Evolutionary conservation across 345 rosid genomes (phyloP).

Genomic region (Gossypium thurberi): DNA sequence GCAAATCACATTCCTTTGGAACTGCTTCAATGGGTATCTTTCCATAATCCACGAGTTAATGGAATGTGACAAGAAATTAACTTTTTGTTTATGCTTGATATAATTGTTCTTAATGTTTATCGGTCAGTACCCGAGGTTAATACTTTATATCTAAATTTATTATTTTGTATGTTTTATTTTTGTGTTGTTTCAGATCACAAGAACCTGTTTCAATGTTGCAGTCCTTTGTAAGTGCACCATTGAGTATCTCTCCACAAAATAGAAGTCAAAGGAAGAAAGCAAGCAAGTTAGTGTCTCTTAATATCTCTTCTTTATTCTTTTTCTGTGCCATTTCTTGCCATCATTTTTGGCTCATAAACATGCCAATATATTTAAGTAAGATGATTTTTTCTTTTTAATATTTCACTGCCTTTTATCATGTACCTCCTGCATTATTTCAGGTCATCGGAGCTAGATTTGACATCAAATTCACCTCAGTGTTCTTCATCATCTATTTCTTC

Average conservation of each 20-base stretch:
- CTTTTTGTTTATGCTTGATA: neutral
- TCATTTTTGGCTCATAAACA: neutral
- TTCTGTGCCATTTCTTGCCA: neutral
- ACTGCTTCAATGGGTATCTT: conserved; percentile 23
- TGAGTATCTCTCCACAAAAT: conserved; percentile 24
- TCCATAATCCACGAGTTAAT: conserved; percentile 35
- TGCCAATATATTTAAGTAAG: too few species aligned
- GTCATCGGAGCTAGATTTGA: conserved; percentile 35
- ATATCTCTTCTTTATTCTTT: conserved; percentile 6
- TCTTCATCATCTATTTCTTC: conserved; percentile 30
- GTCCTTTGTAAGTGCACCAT: conserved; percentile 16
- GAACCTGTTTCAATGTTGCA: conserved; percentile 23
- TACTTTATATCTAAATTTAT: neutral
- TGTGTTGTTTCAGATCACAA: conserved; percentile 25
- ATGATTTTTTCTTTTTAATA: neutral
- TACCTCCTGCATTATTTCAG: conserved; percentile 28
- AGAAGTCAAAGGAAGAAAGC: conserved; percentile 31
- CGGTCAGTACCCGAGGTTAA: too few species aligned
- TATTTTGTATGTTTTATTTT: neutral
- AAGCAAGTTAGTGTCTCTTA: conserved; percentile 42
- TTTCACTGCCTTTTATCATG: neutral
- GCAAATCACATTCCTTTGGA: conserved; percentile 21
- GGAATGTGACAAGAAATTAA: conserved; percentile 42
- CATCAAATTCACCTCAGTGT: conserved; percentile 29
- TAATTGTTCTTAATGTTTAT: conserved; percentile 10